Base-by-base conservation (phyloP, 768 basidiomycete genomes). In the Mycena pura region DNA sequence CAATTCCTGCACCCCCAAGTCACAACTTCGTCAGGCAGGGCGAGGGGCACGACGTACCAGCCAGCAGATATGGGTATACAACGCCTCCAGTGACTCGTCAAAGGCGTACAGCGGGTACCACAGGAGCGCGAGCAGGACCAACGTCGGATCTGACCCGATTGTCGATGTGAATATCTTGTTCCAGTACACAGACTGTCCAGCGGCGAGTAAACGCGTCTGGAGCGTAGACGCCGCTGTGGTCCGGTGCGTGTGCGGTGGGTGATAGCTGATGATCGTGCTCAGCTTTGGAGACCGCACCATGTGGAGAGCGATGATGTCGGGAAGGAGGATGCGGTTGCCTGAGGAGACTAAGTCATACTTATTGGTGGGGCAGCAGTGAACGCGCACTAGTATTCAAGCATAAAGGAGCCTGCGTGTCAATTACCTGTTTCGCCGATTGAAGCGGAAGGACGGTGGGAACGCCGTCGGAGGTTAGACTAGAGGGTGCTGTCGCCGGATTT, bases 61-160 rank as follows among this genome's bases (percentile, higher is more conserved):
- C 56, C 62, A 75, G 57, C 78, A 82, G 22, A 87, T 78, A 64
- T 87, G 83, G 10, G 66, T 62, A 56, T 85, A 86, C 32, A 87
- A 65, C 14, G 73, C 71, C 64, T 86, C 85, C 24, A 86, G 74
- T 0, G 84, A 73, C 68, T 88, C 84, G 47, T 87, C 86, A 78
- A 86, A 87, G 0, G 85, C 80, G 66, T 87, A 87, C 25, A 86
- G 65, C 0, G 84, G 80, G 56, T 86, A 85, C 86, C 86, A 87
- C 22, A 87, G 69, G 7, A 82, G 71, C 44, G 81, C 75, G 6
- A 87, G 63, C 43, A 87, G 74, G 9, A 87, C 65, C 55, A 86
- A 85, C 0, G 85, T 87, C 7, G 86, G 83, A 57, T 87, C 86
- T 5, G 68, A 25, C 32, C 31, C 22, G 56, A 74, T 48, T 51